Evolutionary conservation across 345 rosid species (phyloP).

Genomic region (Reutealis trisperma): DNA sequence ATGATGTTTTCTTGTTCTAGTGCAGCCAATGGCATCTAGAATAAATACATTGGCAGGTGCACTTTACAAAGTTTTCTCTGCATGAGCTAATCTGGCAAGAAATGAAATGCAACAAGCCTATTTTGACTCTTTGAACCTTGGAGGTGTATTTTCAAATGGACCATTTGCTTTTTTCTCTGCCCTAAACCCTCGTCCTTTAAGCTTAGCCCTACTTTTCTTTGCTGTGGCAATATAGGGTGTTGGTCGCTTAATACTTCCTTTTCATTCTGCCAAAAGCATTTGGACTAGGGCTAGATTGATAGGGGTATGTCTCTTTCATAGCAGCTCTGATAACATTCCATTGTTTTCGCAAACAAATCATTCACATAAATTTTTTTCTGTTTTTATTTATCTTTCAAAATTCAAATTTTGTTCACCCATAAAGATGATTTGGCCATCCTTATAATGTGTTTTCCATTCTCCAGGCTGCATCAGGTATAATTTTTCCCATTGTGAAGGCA

Average conservation of each 20-base stretch:
- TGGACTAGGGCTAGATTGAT: slow-evolving; percentile 25
- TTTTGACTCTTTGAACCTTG: slow-evolving; percentile 49
- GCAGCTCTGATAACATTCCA: no score
- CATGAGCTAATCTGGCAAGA: slow-evolving; percentile 30
- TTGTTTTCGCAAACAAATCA: no score
- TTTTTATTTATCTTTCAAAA: no score
- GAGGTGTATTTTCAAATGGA: slow-evolving; percentile 42
- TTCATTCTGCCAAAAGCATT: slow-evolving; percentile 40
- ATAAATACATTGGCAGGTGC: slow-evolving; percentile 30
- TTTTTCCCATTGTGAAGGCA: not conserved
- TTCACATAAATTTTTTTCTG: no score
- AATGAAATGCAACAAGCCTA: slow-evolving; percentile 47
- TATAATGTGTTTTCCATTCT: not conserved
- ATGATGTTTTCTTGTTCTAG: no score
- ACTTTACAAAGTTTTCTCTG: no score
- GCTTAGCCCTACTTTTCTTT: not conserved
- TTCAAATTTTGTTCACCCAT: no score
- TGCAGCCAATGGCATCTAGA: no score
- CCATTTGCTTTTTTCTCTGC: slow-evolving; percentile 43
- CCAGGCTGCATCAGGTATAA: not conserved
- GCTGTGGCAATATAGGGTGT: not conserved
- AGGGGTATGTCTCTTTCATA: no score
- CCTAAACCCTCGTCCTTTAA: no score
- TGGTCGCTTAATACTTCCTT: slow-evolving; percentile 26
- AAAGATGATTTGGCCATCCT: no score